Conservation (phyloP, 176 grass and related monocot genomes). For the Juncus effusus region DNA sequence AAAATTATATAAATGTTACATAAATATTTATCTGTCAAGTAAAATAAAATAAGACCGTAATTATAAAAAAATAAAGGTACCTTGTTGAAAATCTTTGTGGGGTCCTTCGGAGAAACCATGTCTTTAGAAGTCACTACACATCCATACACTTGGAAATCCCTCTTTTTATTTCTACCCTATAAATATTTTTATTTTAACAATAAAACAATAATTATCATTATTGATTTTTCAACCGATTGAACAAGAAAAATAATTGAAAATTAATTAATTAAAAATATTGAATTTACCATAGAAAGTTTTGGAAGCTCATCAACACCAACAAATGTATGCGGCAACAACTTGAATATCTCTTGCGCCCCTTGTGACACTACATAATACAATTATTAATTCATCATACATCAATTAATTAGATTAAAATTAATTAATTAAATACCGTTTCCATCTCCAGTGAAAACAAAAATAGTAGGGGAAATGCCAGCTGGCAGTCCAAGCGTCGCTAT, state of each 20-base stretch:
- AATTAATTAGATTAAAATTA: neutral
- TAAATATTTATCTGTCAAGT: conserved; percentile 7
- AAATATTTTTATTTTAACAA: conserved; percentile 26
- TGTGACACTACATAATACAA: conserved; percentile 72
- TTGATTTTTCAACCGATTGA: neutral
- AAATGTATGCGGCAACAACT: conserved; percentile 85
- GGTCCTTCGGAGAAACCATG: conserved; percentile 87
- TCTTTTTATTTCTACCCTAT: conserved; percentile 46
- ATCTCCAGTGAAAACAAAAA: conserved; percentile 90
- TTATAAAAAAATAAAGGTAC: conserved; percentile 18
- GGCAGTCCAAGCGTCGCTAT: conserved; percentile 85
- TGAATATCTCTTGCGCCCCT: conserved; percentile 97
- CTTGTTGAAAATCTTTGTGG: conserved; percentile 63
- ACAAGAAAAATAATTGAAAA: neutral
- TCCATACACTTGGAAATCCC: conserved; percentile 80
- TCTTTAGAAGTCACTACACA: conserved; percentile 71
- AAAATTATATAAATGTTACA: conserved; percentile 19
- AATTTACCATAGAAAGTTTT: conserved; percentile 53
- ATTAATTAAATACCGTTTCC: conserved; percentile 72
- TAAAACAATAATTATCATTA: neutral
- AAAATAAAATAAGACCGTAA: neutral
- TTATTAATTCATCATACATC: conserved; percentile 27
- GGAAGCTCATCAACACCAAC: conserved; percentile 66
- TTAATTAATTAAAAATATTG: neutral
- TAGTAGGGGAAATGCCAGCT: conserved; percentile 71